Base-by-base conservation (phyloP, 1,284 basidiomycete species). In the Trametes hirsuta region DNA sequence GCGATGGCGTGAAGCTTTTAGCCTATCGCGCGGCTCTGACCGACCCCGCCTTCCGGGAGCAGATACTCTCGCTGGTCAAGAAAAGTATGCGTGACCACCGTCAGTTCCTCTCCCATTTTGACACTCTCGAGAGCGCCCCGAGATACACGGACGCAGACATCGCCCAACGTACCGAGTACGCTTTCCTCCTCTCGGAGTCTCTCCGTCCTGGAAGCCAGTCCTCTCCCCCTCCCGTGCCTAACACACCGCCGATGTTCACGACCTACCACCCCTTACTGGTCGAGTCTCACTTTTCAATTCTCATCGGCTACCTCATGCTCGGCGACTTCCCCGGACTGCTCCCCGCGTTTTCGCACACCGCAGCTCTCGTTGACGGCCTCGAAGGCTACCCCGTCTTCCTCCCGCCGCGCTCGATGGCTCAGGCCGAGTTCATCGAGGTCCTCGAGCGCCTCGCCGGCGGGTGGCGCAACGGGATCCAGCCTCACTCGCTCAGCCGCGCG, bases 371-470 rank as follows among this genome's bases (percentile, higher is more conserved):
- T 21, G 90, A 93, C 61, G 87, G 88, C 1, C 79, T 94, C 36
- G 92, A 93, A 70, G 91, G 90, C 0, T 93, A 91, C 72, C 92
- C 92, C 11, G 80, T 94, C 39, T 94, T 94, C 73, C 77, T 92
- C 0, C 89, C 90, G 6, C 90, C 92, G 10, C 79, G 92, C 34
- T 92, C 90, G 14, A 91, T 93, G 87, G 86, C 88, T 0, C 91
- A 94, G 68, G 90, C 91, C 10, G 91, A 94, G 74, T 93, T 93
- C 66, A 75, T 91, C 55, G 92, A 94, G 71, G 79, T 90, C 9
- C 77, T 93, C 55, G 91, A 93, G 67, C 82, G 91, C 6, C 82
- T 94, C 42, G 86, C 89, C 0, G 75, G 79, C 24, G 87, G 90
- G 1, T 93, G 89, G 89, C 79, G 73, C 58, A 77, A 76, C 37